Percentiles rank a stretch among this genome's conserved stretches.
These are phyloP conservation scores for Pseudonitzschia multiseries DNA, from an alignment of 108 stramenopile species.

Conservation along the genomic window DNA sequence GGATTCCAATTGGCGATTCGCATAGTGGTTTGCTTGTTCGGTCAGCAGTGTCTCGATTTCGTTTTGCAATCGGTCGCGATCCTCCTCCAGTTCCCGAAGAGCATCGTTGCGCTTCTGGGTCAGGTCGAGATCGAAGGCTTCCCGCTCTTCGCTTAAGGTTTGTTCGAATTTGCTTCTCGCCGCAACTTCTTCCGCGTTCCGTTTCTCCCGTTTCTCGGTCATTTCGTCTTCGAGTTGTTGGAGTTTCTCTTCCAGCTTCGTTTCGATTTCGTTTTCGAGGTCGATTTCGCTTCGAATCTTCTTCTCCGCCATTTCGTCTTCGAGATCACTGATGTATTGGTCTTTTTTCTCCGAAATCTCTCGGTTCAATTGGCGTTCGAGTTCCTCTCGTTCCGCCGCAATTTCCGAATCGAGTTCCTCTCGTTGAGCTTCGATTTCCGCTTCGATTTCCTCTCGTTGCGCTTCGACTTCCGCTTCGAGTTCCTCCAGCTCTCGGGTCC, in stretches of 20 bases:
- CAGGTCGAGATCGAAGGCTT: slow-evolving; percentile 26
- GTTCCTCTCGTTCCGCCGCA: not conserved
- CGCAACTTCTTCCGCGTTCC: not conserved
- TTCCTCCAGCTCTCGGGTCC: slow-evolving; percentile 12
- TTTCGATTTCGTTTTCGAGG: slow-evolving; percentile 1
- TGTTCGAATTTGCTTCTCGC: slow-evolving; percentile 1
- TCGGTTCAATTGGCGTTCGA: not conserved
- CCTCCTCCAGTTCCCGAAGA: slow-evolving; percentile 16
- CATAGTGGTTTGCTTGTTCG: slow-evolving; percentile 9
- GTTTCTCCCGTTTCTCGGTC: slow-evolving; percentile 2
- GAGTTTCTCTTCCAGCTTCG: slow-evolving; percentile 3
- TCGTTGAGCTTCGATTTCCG: slow-evolving; percentile 25
- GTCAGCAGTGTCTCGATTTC: slow-evolving; percentile 14
- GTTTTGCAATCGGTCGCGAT: slow-evolving; percentile 5
- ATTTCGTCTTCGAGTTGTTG: slow-evolving; percentile 18
- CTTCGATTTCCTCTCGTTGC: slow-evolving; percentile 23
- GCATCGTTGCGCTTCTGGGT: slow-evolving; percentile 16
- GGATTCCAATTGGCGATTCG: slow-evolving; percentile 32
- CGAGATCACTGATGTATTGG: slow-evolving; percentile 12
- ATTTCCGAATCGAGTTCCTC: not conserved
- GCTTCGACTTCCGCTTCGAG: slow-evolving; percentile 24
- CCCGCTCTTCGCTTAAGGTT: slow-evolving; percentile 6
- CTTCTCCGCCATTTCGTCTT: slow-evolving; percentile 4
- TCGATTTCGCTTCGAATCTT: not conserved
- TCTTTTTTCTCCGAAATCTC: slow-evolving; percentile 16